A percentile compares a stretch with the other conserved stretches of the same genome.
These are phyloP conservation scores for Bonia amplexicaulis DNA, from an alignment of 176 grass and related monocot species.

Conservation along the genomic window DNA sequence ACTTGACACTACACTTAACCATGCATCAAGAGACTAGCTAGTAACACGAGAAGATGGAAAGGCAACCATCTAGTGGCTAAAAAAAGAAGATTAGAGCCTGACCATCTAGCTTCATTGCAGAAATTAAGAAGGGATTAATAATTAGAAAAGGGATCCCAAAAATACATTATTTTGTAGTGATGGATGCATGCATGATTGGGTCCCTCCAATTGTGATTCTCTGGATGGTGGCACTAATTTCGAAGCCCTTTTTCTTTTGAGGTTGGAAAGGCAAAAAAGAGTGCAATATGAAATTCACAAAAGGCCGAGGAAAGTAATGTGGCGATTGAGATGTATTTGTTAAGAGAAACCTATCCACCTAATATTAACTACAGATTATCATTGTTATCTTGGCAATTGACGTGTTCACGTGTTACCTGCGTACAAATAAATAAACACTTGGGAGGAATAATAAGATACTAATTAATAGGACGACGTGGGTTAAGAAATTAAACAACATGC, in stretches of 20 bases:
- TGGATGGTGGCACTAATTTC: conserved; percentile 3
- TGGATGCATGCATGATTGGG: not conserved
- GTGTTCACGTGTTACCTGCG: not conserved
- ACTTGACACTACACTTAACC: not conserved
- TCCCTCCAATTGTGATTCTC: conserved; percentile 8
- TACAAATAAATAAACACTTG: not conserved
- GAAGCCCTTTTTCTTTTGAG: not conserved
- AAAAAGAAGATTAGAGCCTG: not conserved
- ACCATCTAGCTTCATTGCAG: not conserved
- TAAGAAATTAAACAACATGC: not conserved
- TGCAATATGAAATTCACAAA: not conserved
- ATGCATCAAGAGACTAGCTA: not conserved
- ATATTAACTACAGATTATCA: not conserved
- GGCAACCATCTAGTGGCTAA: not conserved
- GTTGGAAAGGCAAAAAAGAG: not conserved
- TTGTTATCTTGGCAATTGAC: not conserved
- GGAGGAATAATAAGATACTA: not conserved
- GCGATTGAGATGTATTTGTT: not conserved
- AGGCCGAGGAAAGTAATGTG: not conserved
- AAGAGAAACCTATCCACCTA: not conserved
- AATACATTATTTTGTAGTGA: not conserved
- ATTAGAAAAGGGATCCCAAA: not conserved
- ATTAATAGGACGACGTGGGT: not conserved
- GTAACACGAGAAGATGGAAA: not conserved
- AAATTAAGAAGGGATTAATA: conserved; percentile 10